phyloP scores from a whole-genome alignment of 2,329 filamentous ascomycete species.

The Hypomyces rosellus region DNA sequence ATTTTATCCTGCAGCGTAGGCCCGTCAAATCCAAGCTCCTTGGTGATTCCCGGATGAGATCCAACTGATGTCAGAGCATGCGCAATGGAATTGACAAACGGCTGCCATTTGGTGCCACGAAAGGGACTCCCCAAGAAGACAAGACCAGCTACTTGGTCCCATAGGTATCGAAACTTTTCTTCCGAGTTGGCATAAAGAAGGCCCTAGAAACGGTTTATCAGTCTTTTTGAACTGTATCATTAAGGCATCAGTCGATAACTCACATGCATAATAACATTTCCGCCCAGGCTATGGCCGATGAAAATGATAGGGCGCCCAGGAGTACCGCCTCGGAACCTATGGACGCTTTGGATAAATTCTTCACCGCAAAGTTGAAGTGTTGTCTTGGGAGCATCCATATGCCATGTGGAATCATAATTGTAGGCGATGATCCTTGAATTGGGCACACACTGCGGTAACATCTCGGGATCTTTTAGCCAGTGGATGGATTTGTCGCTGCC shows the following conservation, averaged over 20 bases:
- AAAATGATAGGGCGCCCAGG: too few relatives aligned
- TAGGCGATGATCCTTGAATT: conserved; percentile 1
- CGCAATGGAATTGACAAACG: conserved; percentile 5
- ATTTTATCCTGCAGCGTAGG: conserved; percentile 13
- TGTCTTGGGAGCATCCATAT: conserved; percentile 13
- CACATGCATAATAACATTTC: too few relatives aligned
- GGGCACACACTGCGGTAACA: conserved; percentile 8
- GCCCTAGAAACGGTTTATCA: too few relatives aligned
- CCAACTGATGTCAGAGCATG: conserved; percentile 9
- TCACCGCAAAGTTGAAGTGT: conserved; percentile 15
- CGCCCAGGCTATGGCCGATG: too few relatives aligned
- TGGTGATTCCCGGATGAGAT: conserved; percentile 14
- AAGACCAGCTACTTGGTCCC: too few relatives aligned
- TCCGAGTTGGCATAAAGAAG: too few relatives aligned
- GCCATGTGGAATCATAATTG: conserved; percentile 16
- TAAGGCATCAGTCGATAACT: too few relatives aligned
- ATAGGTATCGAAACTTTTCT: too few relatives aligned
- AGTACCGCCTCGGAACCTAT: neutral
- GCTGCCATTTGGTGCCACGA: neutral
- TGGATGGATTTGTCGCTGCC: conserved; percentile 2
- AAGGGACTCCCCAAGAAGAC: too few relatives aligned
- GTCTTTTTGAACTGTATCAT: too few relatives aligned
- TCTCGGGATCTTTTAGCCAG: conserved; percentile 15
- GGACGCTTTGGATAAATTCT: conserved; percentile 14
- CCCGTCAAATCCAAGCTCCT: conserved; percentile 13